A percentile compares a stretch with the other conserved stretches of the same genome.
Conservation (phyloP, 148 eudicot genomes). For the Rhododendron molle region DNA sequence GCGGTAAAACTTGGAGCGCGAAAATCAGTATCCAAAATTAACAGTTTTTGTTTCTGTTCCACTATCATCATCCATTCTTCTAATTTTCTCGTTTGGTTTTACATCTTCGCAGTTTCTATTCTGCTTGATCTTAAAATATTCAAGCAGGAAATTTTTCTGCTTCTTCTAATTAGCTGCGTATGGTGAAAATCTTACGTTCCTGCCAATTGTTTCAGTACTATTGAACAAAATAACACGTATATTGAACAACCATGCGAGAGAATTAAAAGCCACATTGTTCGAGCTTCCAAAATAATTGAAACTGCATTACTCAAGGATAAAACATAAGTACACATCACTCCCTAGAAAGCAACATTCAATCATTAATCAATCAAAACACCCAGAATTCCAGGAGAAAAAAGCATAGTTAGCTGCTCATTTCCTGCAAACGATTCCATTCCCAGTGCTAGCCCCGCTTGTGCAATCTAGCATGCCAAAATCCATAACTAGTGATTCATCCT, state of each 20-base stretch:
- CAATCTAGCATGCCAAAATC: conserved; percentile 36
- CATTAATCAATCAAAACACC: not conserved
- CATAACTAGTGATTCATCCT: conserved; percentile 19
- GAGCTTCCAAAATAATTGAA: not conserved
- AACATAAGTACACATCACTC: not conserved
- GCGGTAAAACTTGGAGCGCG: no score
- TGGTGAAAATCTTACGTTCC: not conserved
- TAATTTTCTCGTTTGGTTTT: not conserved
- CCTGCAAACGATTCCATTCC: conserved; percentile 48
- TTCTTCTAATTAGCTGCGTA: not conserved
- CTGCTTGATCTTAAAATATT: not conserved
- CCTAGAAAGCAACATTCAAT: not conserved
- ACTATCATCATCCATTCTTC: not conserved
- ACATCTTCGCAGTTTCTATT: not conserved
- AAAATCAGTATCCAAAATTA: no score
- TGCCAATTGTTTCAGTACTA: not conserved
- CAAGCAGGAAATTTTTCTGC: not conserved
- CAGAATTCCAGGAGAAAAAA: not conserved
- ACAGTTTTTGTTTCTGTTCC: not conserved
- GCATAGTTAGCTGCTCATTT: conserved; percentile 18
- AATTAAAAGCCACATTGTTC: not conserved
- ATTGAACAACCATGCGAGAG: not conserved
- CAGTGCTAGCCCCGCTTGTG: conserved; percentile 27
- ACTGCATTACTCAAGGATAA: not conserved
- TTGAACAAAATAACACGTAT: not conserved